Conservation (phyloP, 2,329 filamentous ascomycete genomes). For the Drechslerella dactyloides region DNA sequence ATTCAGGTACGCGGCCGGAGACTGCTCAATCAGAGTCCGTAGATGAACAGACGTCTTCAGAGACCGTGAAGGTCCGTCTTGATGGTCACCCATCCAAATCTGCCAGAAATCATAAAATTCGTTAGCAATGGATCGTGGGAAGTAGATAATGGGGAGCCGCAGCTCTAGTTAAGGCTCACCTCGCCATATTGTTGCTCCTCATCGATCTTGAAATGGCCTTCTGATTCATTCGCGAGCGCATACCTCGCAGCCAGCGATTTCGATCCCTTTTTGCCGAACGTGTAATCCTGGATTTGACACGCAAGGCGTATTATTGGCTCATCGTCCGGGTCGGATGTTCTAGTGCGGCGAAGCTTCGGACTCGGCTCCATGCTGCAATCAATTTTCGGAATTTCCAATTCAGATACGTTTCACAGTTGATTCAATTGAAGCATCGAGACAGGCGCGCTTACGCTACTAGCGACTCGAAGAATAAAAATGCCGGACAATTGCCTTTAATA, state of each 20-base stretch:
- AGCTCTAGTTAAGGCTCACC: slow-evolving; percentile 14
- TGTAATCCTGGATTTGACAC: slow-evolving; percentile 29
- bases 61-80: slow-evolving; percentile 23
- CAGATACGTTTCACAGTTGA: not conserved
- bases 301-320: slow-evolving; percentile 29
- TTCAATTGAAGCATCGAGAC: not conserved
- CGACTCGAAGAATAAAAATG: not conserved
- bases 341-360: slow-evolving; percentile 25
- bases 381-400: not conserved
- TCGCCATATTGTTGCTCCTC: slow-evolving; percentile 33
- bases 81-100: slow-evolving; percentile 33
- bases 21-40: slow-evolving; percentile 28
- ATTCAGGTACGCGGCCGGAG: slow-evolving; percentile 18
- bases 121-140: not conserved
- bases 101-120: slow-evolving; percentile 3
- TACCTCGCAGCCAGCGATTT: slow-evolving; percentile 22
- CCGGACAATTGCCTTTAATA: no score
- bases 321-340: slow-evolving; percentile 29
- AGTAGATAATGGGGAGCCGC: not conserved
- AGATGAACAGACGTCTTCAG: slow-evolving; percentile 27
- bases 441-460: no score
- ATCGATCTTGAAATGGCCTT: slow-evolving; percentile 29
- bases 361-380: slow-evolving; percentile 15
- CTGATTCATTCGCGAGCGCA: slow-evolving; percentile 21
- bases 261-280: slow-evolving; percentile 33